phyloP scores from a whole-genome alignment of 2,329 filamentous ascomycete species.

The Colletotrichum eremochloae region DNA sequence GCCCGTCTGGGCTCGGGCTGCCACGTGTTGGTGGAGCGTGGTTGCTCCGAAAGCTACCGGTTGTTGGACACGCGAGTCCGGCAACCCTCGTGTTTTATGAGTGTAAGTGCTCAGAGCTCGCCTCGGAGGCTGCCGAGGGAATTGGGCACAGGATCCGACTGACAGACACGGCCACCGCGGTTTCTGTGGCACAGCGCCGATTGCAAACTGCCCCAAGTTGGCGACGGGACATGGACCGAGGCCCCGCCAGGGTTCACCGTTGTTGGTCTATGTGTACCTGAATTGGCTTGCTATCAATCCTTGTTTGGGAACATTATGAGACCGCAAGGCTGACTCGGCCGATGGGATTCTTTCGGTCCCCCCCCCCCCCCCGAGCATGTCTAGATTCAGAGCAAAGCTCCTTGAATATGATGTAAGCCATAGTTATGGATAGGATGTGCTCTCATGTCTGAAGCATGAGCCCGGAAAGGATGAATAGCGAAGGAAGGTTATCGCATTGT shows the following conservation, averaged over 20 bases:
- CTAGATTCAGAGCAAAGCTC: not conserved
- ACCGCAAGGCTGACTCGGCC: not conserved
- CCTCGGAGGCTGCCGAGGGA: not conserved
- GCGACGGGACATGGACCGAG: not conserved
- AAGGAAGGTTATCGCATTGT: not conserved
- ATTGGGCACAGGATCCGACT: not conserved
- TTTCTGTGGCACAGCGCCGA: not conserved
- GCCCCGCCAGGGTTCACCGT: not conserved
- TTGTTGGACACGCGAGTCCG: not conserved
- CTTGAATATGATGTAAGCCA: not conserved
- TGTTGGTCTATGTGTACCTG: too few relatives aligned
- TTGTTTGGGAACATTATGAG: not conserved
- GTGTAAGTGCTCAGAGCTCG: not conserved
- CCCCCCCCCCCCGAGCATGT: too few relatives aligned
- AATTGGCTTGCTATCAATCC: too few relatives aligned
- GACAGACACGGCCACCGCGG: not conserved
- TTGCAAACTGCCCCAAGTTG: not conserved
- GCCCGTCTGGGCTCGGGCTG: conserved; percentile 20
- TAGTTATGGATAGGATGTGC: not conserved
- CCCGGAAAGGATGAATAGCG: not conserved
- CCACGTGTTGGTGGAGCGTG: conserved; percentile 34
- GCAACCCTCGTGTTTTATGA: too few relatives aligned
- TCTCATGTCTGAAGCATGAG: not conserved
- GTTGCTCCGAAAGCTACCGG: conserved; percentile 22
- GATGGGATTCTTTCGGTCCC: not conserved